Conservation (phyloP, 352 stramenopile species). For the Globisporangium megalacanthum region DNA sequence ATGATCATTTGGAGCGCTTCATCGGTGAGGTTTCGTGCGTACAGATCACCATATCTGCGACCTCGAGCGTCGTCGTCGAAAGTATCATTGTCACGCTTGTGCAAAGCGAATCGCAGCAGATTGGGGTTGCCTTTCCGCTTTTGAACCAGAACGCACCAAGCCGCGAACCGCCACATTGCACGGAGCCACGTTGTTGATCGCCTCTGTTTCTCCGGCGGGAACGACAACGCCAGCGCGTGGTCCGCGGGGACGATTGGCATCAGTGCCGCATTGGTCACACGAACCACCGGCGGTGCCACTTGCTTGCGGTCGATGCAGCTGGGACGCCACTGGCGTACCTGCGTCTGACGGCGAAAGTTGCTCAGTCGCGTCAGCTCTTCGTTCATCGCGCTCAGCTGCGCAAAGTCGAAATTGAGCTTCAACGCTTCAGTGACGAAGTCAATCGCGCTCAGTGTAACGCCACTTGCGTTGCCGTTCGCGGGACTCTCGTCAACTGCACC, state of each 20-base stretch:
- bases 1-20: constrained; percentile 38
- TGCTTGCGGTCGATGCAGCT: constrained; percentile 44
- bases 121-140: constrained; percentile 15
- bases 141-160: constrained; percentile 36
- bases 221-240: constrained; percentile 9
- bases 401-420: constrained; percentile 50
- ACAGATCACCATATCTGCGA: constrained; percentile 46
- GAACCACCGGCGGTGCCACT: constrained; percentile 28
- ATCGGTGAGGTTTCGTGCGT: constrained; percentile 39
- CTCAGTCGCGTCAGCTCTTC: constrained; percentile 35
- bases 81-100: background rate
- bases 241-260: constrained; percentile 29
- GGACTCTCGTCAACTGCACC: background rate
- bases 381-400: constrained; percentile 38
- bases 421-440: constrained; percentile 59
- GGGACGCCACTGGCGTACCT: constrained; percentile 34
- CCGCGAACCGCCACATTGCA: constrained; percentile 65
- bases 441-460: constrained; percentile 22
- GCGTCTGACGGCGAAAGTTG: constrained; percentile 28
- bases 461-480: background rate
- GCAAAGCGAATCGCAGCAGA: constrained; percentile 6
- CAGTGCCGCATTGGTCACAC: constrained; percentile 20
- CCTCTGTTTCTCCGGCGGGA: constrained; percentile 23
- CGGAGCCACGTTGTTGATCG: constrained; percentile 44
- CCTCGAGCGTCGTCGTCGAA: constrained; percentile 6